Conservation (phyloP, 2,329 filamentous ascomycete genomes). For the Stagonosporopsis rhizophila region DNA sequence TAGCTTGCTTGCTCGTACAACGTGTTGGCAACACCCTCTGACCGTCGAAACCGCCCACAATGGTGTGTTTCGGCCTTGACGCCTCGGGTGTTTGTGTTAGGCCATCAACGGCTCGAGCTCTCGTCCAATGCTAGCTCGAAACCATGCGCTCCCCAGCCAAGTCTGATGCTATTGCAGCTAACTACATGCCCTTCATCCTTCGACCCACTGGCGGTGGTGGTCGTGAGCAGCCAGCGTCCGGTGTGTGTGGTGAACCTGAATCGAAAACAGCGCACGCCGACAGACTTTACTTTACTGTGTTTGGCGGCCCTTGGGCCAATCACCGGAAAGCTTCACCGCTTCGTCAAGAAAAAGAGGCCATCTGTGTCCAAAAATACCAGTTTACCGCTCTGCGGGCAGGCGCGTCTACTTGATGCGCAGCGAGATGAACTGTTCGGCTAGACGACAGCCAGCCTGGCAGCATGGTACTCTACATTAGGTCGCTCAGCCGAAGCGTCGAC, state of each 20-base stretch:
- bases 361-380: conserved; percentile 38
- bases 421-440: conserved; percentile 36
- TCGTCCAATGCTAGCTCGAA: conserved; percentile 22
- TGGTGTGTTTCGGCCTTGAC: conserved; percentile 23
- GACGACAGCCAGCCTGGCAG: conserved; percentile 36
- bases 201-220: conserved; percentile 16
- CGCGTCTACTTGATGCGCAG: conserved; percentile 33
- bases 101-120: conserved; percentile 20
- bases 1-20: conserved; percentile 14
- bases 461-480: conserved; percentile 30
- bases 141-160: conserved; percentile 39
- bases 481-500: conserved; percentile 27
- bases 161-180: conserved; percentile 27
- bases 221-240: conserved; percentile 14
- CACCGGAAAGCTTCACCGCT: conserved; percentile 42
- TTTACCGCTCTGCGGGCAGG: conserved; percentile 25
- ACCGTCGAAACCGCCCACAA: conserved; percentile 12
- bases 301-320: conserved; percentile 22
- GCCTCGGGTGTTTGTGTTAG: conserved; percentile 19
- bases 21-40: conserved; percentile 7
- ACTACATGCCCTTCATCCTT: conserved; percentile 5
- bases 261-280: conserved; percentile 12
- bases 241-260: conserved; percentile 18
- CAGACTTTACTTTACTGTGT: conserved; percentile 2
- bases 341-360: conserved; percentile 30